Percentiles rank a stretch among this genome's conserved stretches.
Conservation (phyloP, 2,329 filamentous ascomycete species). For the Lachnellula cervina region DNA sequence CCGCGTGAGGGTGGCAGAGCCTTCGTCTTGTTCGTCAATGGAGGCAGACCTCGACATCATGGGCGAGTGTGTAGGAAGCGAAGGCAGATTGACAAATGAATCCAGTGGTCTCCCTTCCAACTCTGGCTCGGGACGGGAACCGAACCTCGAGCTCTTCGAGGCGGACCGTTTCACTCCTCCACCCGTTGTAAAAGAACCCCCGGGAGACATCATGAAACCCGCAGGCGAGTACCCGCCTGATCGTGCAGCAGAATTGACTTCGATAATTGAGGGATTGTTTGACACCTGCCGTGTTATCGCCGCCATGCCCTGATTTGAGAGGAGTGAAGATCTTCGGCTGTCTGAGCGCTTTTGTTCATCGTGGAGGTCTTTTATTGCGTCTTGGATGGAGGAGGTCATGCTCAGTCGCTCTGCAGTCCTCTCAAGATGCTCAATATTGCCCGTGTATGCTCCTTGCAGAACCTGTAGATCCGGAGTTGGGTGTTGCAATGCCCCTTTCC, state of each 20-base stretch:
- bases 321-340: constrained; percentile 59
- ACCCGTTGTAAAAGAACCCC: constrained; percentile 50
- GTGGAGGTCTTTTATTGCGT: constrained; percentile 71
- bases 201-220: constrained; percentile 63
- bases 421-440: constrained; percentile 70
- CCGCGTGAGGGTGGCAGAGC: constrained; percentile 21
- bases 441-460: constrained; percentile 56
- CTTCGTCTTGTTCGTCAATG: constrained; percentile 27
- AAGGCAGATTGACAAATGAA: constrained; percentile 27
- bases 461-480: constrained; percentile 58
- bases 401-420: constrained; percentile 71
- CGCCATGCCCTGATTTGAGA: constrained; percentile 40
- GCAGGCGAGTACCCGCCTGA: constrained; percentile 66
- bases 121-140: constrained; percentile 30
- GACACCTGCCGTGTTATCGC: constrained; percentile 41
- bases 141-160: constrained; percentile 44
- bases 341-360: constrained; percentile 66
- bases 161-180: constrained; percentile 47
- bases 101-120: constrained; percentile 31
- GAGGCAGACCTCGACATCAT: constrained; percentile 20
- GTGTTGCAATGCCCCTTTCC: constrained; percentile 41
- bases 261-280: constrained; percentile 57
- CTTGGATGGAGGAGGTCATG: constrained; percentile 67
- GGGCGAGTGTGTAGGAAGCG: constrained; percentile 17
- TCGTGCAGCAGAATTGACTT: constrained; percentile 61